Evolutionary conservation across 2,329 filamentous ascomycete genomes (phyloP).

Genomic region (Diaporthe citri): DNA sequence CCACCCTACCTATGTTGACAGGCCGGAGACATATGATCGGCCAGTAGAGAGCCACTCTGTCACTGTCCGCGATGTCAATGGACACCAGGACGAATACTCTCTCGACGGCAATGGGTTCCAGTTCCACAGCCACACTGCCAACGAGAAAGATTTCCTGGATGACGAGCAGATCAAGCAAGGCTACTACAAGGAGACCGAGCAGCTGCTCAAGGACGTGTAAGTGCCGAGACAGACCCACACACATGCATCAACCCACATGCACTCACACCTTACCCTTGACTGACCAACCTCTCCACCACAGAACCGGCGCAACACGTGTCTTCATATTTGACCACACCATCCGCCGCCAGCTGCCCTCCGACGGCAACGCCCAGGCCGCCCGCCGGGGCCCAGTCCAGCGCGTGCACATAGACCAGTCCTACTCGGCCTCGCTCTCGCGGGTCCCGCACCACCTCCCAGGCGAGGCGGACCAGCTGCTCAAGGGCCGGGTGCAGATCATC

Average conservation of each 20-base stretch:
- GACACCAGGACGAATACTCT: conserved; percentile 75
- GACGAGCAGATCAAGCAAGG: conserved; percentile 43
- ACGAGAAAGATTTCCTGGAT: conserved; percentile 68
- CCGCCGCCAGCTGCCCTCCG: conserved; percentile 64
- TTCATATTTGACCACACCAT: conserved; percentile 56
- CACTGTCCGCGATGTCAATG: conserved; percentile 67
- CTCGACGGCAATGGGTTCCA: conserved; percentile 69
- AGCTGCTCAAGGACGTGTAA: conserved; percentile 24
- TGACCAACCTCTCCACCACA: conserved; percentile 56
- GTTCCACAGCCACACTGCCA: conserved; percentile 62
- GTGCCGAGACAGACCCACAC: neutral
- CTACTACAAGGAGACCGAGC: conserved; percentile 15
- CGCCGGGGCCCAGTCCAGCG: conserved; percentile 56
- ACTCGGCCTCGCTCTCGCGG: conserved; percentile 43
- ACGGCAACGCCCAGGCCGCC: conserved; percentile 56
- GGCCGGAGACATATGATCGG: conserved; percentile 7
- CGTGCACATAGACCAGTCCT: conserved; percentile 61
- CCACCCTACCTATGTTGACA: conserved; percentile 12
- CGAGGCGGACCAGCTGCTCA: conserved; percentile 44
- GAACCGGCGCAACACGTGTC: conserved; percentile 20
- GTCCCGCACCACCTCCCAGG: conserved; percentile 42
- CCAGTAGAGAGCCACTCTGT: conserved; percentile 42
- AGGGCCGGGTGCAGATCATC: conserved; percentile 56
- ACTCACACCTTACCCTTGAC: neutral
- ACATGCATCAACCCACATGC: neutral